Evolutionary conservation across 2,329 filamentous ascomycete genomes (phyloP), one percentile per base, ranked within the genome.

Genomic region (Aspergillus japonicus): DNA sequence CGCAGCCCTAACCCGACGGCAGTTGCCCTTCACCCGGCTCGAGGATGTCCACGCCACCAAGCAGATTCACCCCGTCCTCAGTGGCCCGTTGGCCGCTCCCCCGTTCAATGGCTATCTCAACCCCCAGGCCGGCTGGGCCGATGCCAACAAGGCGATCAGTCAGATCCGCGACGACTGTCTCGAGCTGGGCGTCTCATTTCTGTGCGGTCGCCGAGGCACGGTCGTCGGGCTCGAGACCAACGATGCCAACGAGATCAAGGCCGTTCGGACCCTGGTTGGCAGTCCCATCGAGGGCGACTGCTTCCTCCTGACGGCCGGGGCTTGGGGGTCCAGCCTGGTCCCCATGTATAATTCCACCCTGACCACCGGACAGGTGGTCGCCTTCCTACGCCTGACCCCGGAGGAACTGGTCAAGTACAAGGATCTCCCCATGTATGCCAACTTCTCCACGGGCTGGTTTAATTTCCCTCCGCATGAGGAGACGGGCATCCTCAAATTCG

Each of bases 361-460:
- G 60, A 89, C 92, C 1, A 93, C 91, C 0, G 92, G 90, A 10
- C 92, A 96, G 69, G 83, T 85, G 0, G 72, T 96, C 8, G 88
- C 83, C 19, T 96, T 94, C 76, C 76, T 96, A 63, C 81, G 87
- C 60, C 81, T 96, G 62, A 89, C 85, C 0, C 76, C 83, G 1
- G 82, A 83, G 8, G 92, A 96, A 75, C 84, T 91, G 71, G 51
- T 67, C 47, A 63, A 66, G 54, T 71, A 77, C 66, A 79, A 79
- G 39, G 77, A 83, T n/a, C 85, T 87, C 63, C 92, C 92, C 0
- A 87, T 91, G 11, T 64, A 74, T 42, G 71, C 77, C 61, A 78
- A 79, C 56, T 68, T 77, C 50, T 74, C 71, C 7, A 73, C 70
- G 0, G 80, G 82, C 0, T 78, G 80, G 26, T 83, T 83, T 62